Conservation (phyloP, 2,329 filamentous ascomycete genomes). For the Aureobasidium leucospermi region DNA sequence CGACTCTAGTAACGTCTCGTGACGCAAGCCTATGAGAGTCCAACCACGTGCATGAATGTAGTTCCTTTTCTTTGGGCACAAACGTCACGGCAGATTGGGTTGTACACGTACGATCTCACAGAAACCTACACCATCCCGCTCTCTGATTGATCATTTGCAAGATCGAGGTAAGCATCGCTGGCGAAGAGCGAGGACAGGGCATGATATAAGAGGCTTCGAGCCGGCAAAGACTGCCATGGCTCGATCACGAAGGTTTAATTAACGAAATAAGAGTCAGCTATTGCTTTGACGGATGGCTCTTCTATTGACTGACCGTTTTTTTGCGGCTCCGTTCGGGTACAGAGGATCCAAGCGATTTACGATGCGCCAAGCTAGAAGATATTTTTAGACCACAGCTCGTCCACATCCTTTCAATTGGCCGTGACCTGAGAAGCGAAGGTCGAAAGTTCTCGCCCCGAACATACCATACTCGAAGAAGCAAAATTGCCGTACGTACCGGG, state of each 20-base stretch:
- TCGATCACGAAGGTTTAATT: slow-evolving; percentile 3
- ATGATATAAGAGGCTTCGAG: neutral
- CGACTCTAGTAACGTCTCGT: no score
- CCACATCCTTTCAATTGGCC: neutral
- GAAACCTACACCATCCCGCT: no score
- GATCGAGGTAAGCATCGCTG: neutral
- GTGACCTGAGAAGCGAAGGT: neutral
- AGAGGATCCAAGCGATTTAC: neutral
- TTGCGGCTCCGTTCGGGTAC: neutral
- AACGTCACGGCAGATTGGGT: no score
- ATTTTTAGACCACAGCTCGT: slow-evolving; percentile 5
- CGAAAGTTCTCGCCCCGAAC: neutral
- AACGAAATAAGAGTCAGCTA: slow-evolving; percentile 5
- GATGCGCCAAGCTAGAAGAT: neutral
- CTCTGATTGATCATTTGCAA: no score
- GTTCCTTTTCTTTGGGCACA: no score
- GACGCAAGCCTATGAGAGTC: no score
- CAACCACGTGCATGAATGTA: no score
- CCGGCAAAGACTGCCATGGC: neutral
- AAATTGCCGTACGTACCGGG: neutral
- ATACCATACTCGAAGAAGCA: neutral
- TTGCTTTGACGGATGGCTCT: slow-evolving; percentile 2
- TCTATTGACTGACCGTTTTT: slow-evolving; percentile 8
- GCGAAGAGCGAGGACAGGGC: neutral
- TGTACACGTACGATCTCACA: no score